phyloP scores from a whole-genome alignment of 2,329 filamentous ascomycete genomes.

The Emmonsiellopsis sp. region DNA sequence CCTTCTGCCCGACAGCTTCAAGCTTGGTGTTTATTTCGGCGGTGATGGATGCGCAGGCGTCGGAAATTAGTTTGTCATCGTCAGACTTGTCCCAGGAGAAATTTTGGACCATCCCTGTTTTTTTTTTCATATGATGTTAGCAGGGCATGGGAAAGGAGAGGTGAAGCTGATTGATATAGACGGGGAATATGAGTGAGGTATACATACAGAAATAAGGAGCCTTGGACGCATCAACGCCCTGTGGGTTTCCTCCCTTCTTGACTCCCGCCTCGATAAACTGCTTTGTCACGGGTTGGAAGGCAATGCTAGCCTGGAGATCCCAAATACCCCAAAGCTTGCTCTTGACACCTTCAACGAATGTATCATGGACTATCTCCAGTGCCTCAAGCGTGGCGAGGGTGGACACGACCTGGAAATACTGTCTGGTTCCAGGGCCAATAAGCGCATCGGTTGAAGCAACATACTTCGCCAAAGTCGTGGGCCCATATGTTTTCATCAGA shows the following conservation, averaged over 20 bases:
- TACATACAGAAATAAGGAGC: slow-evolving; percentile 4
- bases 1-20: neutral
- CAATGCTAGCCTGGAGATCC: neutral
- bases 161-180: neutral
- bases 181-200: neutral
- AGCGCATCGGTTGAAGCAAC: neutral
- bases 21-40: neutral
- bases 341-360: neutral
- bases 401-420: neutral
- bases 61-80: neutral
- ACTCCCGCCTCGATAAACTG: neutral
- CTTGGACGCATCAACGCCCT: neutral
- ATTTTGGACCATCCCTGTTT: neutral
- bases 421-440: neutral
- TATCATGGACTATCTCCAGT: neutral
- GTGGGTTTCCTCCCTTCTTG: slow-evolving; percentile 1
- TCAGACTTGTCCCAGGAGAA: slow-evolving; percentile 3
- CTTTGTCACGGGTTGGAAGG: slow-evolving; percentile 2
- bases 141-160: neutral
- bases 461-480: neutral
- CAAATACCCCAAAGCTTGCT: neutral
- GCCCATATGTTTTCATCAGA: neutral
- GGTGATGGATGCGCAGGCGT: neutral
- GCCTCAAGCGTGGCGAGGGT: neutral
- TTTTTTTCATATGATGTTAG: neutral